Evolutionary conservation across 2,329 filamentous ascomycete genomes (phyloP), one percentile per base, ranked within the genome.

Genomic region (Clarireedia monteithiana): DNA sequence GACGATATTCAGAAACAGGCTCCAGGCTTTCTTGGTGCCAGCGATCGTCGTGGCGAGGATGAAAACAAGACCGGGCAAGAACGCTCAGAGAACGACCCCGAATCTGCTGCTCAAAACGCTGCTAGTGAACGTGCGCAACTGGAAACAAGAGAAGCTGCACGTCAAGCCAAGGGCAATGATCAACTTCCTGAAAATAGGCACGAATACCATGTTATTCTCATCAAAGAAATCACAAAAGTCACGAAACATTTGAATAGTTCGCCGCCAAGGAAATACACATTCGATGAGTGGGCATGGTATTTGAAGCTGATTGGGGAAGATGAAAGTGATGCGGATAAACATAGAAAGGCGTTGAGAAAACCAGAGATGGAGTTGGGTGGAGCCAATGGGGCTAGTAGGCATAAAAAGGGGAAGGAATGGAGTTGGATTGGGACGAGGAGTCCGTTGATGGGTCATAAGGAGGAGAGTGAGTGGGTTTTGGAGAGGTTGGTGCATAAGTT

Each of bases 271-370:
- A 79, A 77, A 53, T 96, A 96, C 68, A 77, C 75, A 0, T 96
- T 91, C 60, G 83, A 91, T 62, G 86, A 95, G 67, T 95, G 91
- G 91, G 86, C 87, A 0, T 88, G 89, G 74, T 94, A 89, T 63
- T 84, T 91, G 6, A 80, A 82, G 23, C 76, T 96, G 34, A 88
- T 95, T n/a, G 82, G 82, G 48, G 81, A 84, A 65, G 80, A 84
- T 66, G 81, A 85, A 65, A 71, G 70, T 54, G 73, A 73, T 60
- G 71, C 78, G 2, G 69, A 72, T 5, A 77, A 71, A 17, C 82
- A 85, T 64, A 68, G 74, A n/a, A 74, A 72, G 26, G 58, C 66
- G 10, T 23, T 48, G 12, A 55, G 44, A 34, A 63, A 57, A 5
- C 56, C 59, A 23, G 58, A 36, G 2, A 62, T 59, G 26, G 57